phyloP scores from a whole-genome alignment of 176 grass and related monocot genomes.

The Musa itinerans region DNA sequence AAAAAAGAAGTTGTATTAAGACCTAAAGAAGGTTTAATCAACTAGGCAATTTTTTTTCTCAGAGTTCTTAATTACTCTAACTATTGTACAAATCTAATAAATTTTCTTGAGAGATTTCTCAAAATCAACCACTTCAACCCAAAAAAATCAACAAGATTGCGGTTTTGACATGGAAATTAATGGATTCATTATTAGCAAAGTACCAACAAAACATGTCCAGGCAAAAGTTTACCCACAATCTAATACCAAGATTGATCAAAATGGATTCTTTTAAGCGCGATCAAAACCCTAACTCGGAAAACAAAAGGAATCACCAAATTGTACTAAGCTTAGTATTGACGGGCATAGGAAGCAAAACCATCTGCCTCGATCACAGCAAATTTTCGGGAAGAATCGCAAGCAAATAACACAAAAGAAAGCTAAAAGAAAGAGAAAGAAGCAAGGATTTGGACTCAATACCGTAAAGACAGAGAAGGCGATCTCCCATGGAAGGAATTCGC shows the following conservation, averaged over 20 bases:
- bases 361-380: no score
- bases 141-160: neutral
- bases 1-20: neutral
- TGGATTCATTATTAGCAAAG: neutral
- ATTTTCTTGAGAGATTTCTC: neutral
- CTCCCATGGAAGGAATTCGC: slow-evolving; percentile 68
- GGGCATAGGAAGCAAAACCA: neutral
- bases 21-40: neutral
- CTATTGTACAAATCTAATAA: neutral
- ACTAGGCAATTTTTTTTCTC: neutral
- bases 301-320: neutral
- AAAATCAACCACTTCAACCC: neutral
- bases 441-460: slow-evolving; percentile 36
- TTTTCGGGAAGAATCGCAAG: neutral
- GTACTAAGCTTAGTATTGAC: neutral
- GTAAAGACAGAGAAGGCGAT: slow-evolving; percentile 58
- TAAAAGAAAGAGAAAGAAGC: neutral
- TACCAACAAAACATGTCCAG: neutral
- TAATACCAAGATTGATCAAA: neutral
- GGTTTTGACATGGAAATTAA: neutral
- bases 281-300: neutral
- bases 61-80: neutral
- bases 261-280: neutral
- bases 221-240: neutral
- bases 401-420: neutral